Percentiles rank a stretch among this genome's conserved stretches.
Evolutionary conservation across 1,139 yeast species (phyloP).

Genomic region (Scheffersomyces titani): DNA sequence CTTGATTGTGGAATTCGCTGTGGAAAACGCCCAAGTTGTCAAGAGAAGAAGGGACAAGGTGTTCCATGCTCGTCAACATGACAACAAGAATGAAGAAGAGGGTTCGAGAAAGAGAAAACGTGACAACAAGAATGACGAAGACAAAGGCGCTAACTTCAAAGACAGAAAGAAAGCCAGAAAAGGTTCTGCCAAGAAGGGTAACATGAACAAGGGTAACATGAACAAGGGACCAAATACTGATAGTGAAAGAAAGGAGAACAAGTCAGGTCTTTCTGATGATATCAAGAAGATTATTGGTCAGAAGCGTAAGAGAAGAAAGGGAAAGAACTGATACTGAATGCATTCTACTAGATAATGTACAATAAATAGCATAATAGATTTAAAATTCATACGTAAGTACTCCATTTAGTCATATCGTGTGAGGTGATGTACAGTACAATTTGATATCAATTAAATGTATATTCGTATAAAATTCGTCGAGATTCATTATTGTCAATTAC

Average conservation of each 20-base stretch:
- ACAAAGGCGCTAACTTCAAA: slow-evolving; percentile 12
- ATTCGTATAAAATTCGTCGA: slow-evolving; percentile 9
- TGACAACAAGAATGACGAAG: slow-evolving; percentile 17
- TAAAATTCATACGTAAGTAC: no score
- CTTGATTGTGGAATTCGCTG: slow-evolving; percentile 91
- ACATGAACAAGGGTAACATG: slow-evolving; percentile 41
- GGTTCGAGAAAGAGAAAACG: slow-evolving; percentile 21
- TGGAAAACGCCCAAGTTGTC: slow-evolving; percentile 91
- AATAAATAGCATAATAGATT: not conserved
- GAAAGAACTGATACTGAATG: slow-evolving; percentile 25
- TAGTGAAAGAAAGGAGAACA: slow-evolving; percentile 18
- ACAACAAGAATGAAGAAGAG: slow-evolving; percentile 12
- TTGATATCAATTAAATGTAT: not conserved
- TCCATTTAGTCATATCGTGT: not conserved
- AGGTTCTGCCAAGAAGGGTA: slow-evolving; percentile 23
- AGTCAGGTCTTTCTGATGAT: slow-evolving; percentile 52
- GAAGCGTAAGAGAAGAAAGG: slow-evolving; percentile 69
- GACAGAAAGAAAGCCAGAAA: slow-evolving; percentile 20
- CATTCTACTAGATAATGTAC: not conserved
- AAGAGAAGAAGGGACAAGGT: slow-evolving; percentile 83
- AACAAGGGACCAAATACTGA: slow-evolving; percentile 40
- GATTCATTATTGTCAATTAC: slow-evolving; percentile 15
- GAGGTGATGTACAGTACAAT: not conserved
- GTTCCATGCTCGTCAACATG: slow-evolving; percentile 42
- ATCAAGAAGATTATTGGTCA: slow-evolving; percentile 64